Percentiles rank a stretch among this genome's conserved stretches.
Evolutionary conservation across 352 stramenopile species (phyloP).

Genomic region (Phytophthora citricola): DNA sequence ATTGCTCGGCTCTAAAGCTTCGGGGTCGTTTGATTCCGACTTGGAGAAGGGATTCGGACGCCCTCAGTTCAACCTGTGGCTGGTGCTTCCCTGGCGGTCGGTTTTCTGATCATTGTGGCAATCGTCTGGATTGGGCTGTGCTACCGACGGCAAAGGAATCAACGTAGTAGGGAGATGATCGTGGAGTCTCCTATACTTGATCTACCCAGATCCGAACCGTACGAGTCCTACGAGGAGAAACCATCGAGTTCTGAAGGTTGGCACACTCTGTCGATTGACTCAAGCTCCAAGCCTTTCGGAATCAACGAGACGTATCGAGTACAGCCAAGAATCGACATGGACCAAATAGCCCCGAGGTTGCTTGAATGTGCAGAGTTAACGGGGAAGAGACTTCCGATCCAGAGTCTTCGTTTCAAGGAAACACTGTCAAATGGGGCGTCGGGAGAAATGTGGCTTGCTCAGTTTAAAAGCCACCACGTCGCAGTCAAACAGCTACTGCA

Average conservation of each 20-base stretch:
- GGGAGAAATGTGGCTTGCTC: conserved; percentile 42
- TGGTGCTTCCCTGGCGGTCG: conserved; percentile 15
- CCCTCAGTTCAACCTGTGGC: conserved; percentile 7
- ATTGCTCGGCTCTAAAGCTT: background rate
- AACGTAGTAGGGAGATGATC: background rate
- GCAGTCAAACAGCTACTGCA: conserved; percentile 49
- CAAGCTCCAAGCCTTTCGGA: conserved; percentile 4
- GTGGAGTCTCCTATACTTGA: conserved; percentile 11
- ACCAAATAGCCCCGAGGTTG: conserved; percentile 1
- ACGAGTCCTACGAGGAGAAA: background rate
- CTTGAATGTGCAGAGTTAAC: background rate
- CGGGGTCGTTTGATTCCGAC: background rate
- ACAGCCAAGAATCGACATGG: background rate
- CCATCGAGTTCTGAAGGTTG: conserved; percentile 7
- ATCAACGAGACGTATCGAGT: conserved; percentile 12
- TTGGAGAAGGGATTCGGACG: background rate
- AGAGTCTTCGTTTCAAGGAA: conserved; percentile 24
- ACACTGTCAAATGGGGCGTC: conserved; percentile 38
- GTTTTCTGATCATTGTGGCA: background rate
- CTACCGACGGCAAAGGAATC: conserved; percentile 13
- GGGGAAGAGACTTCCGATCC: conserved; percentile 27
- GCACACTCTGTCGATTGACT: conserved; percentile 9
- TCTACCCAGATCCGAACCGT: conserved; percentile 1
- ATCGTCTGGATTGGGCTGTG: conserved; percentile 19
- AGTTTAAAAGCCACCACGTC: conserved; percentile 33